These are phyloP conservation scores for Sistotremastrum niveocremeum DNA, from an alignment of 768 basidiomycete genomes.

Conservation along the genomic window DNA sequence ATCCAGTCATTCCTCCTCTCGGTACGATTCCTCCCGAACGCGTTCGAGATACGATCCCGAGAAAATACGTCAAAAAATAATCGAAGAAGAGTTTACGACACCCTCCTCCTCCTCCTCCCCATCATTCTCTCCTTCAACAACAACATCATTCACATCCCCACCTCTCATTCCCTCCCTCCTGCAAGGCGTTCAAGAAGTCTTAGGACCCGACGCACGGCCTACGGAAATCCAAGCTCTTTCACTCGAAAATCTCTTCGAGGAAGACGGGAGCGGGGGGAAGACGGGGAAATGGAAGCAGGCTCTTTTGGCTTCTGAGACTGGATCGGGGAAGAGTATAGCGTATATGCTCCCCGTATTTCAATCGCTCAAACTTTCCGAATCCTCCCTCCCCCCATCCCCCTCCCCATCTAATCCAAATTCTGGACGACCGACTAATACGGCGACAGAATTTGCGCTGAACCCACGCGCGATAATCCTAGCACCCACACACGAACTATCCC, in stretches of 20 bases:
- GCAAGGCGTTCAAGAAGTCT: conserved; percentile 37
- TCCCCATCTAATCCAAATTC: too few relatives aligned
- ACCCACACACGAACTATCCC: conserved; percentile 80
- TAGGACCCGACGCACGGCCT: conserved; percentile 45
- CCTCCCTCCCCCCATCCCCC: conserved; percentile 6
- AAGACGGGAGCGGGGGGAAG: conserved; percentile 11
- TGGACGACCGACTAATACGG: background rate
- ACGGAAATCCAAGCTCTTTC: conserved; percentile 73
- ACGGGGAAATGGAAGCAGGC: conserved; percentile 25
- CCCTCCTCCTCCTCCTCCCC: too few relatives aligned
- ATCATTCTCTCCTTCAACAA: too few relatives aligned
- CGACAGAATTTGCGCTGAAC: conserved; percentile 21
- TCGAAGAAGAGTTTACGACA: too few relatives aligned
- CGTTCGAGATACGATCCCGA: too few relatives aligned
- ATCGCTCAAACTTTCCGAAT: conserved; percentile 55
- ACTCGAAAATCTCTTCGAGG: conserved; percentile 45
- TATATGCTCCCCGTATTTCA: conserved; percentile 80
- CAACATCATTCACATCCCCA: conserved; percentile 44
- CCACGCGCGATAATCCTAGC: conserved; percentile 75
- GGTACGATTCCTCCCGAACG: too few relatives aligned
- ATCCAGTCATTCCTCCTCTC: too few relatives aligned
- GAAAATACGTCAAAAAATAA: too few relatives aligned
- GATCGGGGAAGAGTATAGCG: conserved; percentile 85
- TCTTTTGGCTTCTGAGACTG: conserved; percentile 79
- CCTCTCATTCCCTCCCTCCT: conserved; percentile 56